phyloP scores from a whole-genome alignment of 2,329 filamentous ascomycete species.

The Podosphaera leucotricha region DNA sequence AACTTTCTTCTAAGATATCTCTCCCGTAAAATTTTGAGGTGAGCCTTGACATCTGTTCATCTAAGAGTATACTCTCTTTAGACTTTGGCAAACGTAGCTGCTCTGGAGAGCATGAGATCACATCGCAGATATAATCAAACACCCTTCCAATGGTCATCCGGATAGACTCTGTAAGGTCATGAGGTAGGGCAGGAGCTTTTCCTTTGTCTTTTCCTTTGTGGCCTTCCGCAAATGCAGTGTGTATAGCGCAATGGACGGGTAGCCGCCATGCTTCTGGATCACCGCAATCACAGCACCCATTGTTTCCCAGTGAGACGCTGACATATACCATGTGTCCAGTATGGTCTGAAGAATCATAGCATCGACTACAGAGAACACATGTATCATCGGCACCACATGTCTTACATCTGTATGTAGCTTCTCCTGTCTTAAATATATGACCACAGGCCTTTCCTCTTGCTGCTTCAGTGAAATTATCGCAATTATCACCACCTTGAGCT shows the following conservation, averaged over 20 bases:
- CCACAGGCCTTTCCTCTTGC: conserved; percentile 86
- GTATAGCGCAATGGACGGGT: conserved; percentile 80
- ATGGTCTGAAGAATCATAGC: conserved; percentile 90
- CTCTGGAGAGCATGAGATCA: conserved; percentile 93
- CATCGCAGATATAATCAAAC: conserved; percentile 90
- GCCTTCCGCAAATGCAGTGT: conserved; percentile 36
- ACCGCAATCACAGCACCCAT: conserved; percentile 91
- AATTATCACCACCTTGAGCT: conserved; percentile 79
- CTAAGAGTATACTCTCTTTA: conserved; percentile 52
- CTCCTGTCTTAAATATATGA: conserved; percentile 87
- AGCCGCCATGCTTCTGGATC: conserved; percentile 84
- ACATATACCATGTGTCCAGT: conserved; percentile 82
- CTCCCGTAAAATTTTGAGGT: conserved; percentile 50
- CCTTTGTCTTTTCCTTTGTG: conserved; percentile 32
- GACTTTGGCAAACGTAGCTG: conserved; percentile 75
- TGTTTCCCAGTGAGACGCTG: conserved; percentile 69
- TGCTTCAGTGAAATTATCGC: conserved; percentile 80
- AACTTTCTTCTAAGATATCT: conserved; percentile 35
- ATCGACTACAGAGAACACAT: conserved; percentile 79
- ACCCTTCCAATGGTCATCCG: conserved; percentile 65
- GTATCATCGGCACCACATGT: conserved; percentile 91
- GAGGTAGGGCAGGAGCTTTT: conserved; percentile 37
- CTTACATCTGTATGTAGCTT: conserved; percentile 83
- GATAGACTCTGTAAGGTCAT: conserved; percentile 54
- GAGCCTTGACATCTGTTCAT: conserved; percentile 61